Conservation (phyloP, 1,284 basidiomycete genomes). For the Moesziomyces aphidis region DNA sequence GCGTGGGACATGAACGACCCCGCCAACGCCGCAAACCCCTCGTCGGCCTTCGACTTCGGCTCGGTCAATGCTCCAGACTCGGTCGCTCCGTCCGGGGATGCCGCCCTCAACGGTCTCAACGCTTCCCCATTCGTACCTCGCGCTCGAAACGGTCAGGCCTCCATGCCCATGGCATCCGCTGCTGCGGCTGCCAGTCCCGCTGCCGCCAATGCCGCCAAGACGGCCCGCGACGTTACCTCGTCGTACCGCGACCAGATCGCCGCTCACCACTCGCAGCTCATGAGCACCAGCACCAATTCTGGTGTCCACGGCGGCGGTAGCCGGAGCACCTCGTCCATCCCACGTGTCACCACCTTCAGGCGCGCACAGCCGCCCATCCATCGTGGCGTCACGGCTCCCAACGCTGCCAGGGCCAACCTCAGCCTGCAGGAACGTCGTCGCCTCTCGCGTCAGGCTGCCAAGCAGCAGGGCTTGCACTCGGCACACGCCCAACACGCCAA, state of each 20-base stretch:
- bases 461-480: constrained; percentile 11
- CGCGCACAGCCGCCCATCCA: constrained; percentile 23
- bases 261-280: constrained; percentile 52
- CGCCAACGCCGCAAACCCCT: constrained; percentile 7
- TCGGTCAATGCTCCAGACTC: neutral
- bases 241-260: constrained; percentile 51
- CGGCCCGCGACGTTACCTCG: constrained; percentile 16
- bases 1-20: constrained; percentile 28
- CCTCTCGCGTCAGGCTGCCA: constrained; percentile 49
- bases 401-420: constrained; percentile 30
- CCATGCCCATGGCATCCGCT: neutral
- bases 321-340: constrained; percentile 33
- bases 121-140: neutral
- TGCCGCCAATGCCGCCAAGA: constrained; percentile 2
- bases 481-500: constrained; percentile 12
- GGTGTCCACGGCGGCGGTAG: constrained; percentile 14
- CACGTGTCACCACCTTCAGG: constrained; percentile 44
- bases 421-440: constrained; percentile 60
- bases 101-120: neutral
- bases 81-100: neutral
- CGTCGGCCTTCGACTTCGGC: constrained; percentile 18
- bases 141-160: neutral
- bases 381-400: constrained; percentile 23
- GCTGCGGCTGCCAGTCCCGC: neutral
- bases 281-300: constrained; percentile 25